Evolutionary conservation across 139 green algal genomes (phyloP).

Genomic region (Tetradesmus obliquus): DNA sequence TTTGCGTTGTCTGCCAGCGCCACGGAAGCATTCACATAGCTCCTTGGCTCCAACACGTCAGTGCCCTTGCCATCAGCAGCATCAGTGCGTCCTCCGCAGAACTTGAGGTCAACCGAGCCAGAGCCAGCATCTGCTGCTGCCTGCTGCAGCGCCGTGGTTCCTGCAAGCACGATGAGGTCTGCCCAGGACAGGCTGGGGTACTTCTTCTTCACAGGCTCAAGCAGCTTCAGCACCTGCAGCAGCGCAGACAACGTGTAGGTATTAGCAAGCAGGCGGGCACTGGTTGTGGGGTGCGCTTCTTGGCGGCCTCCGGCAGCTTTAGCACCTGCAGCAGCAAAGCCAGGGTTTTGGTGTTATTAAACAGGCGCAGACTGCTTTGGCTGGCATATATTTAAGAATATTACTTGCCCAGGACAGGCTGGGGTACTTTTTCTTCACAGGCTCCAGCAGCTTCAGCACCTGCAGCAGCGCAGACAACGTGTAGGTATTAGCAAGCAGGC

Average conservation of each 20-base stretch:
- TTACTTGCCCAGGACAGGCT: slow-evolving; percentile 36
- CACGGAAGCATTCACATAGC: slow-evolving; percentile 6
- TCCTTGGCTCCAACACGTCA: slow-evolving; percentile 36
- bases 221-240: slow-evolving; percentile 5
- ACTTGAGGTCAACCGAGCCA: slow-evolving; percentile 34
- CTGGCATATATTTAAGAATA: too few species aligned
- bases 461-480: background rate
- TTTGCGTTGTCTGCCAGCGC: slow-evolving; percentile 27
- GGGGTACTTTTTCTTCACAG: background rate
- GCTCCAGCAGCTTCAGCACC: too few species aligned
- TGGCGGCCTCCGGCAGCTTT: too few species aligned
- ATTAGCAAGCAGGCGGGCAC: too few species aligned
- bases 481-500: too few species aligned
- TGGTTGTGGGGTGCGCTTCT: too few species aligned
- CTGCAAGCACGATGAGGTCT: slow-evolving; percentile 65
- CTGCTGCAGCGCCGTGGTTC: slow-evolving; percentile 7
- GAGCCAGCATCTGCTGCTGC: background rate
- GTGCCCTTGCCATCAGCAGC: background rate
- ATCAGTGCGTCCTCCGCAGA: slow-evolving; percentile 57
- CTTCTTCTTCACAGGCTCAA: slow-evolving; percentile 15
- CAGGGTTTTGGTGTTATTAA: too few species aligned
- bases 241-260: too few species aligned
- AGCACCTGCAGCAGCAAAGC: too few species aligned
- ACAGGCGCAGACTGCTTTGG: too few species aligned
- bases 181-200: slow-evolving; percentile 43